Base-by-base conservation (phyloP, 2,329 filamentous ascomycete species). In the Diaporthe ampelina region DNA sequence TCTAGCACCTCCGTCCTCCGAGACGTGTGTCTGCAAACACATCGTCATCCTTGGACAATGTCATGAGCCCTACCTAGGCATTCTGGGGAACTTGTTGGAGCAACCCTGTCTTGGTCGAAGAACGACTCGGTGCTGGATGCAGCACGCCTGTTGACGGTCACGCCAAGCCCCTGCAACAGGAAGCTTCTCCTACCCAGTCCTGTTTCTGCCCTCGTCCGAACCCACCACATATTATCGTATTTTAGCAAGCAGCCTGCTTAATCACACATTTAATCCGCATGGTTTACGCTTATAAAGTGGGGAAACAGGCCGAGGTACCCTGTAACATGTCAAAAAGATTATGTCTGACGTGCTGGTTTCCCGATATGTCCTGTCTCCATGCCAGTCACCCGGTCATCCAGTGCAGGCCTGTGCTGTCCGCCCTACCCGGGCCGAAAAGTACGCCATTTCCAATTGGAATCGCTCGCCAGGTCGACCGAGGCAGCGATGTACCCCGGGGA, bases 101-200 rank as follows among this genome's bases (percentile, higher is more conserved):
- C 54, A 69, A 72, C 32, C 43, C 43, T 32, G 54, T n/a, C 21
- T 21, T 4, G 3, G 24, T 35, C 48, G 35, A 40, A 61, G 40
- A 26, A 35, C 43, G n/a, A 37, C 56, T 54, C 48, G 43, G 21
- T 73, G 67, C 67, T 63, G 73, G 70, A 73, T 75, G 58, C 45
- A 58, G 21, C 57, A 56, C 26, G 57, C 50, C 21, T 43, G 24
- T 29, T 29, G 48, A 59, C 17, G 50, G 43, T 50, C 52, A 50
- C 40, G 52, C 52, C 48, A 56, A 52, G 29, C 24, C 50, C 61
- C 61, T 50, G 48, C 48, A 68, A 50, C 63, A 54, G 63, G 45
- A 54, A 52, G 63, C 48, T 54, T 68, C 50, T 73, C 29, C 29
- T 35, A 17, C 15, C 61, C 61, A 69, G 43, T 69, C 71, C 52